These are phyloP conservation scores for Elsinoe perseae DNA, from an alignment of 2,329 filamentous ascomycete genomes.

Conservation along the genomic window DNA sequence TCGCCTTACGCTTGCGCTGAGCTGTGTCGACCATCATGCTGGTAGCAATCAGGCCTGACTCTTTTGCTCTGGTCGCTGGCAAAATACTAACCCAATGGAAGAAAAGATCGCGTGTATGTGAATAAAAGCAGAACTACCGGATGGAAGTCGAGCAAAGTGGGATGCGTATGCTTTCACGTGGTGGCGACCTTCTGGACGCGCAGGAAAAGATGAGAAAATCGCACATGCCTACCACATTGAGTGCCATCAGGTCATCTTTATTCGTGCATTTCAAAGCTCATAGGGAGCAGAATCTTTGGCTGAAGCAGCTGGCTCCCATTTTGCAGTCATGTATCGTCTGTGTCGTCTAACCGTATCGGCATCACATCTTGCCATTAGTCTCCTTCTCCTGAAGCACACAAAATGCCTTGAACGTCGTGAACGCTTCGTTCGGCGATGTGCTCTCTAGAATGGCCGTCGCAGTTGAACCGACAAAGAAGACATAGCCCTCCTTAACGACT, in stretches of 20 bases:
- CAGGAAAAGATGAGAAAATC: too few relatives aligned
- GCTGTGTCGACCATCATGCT: too few relatives aligned
- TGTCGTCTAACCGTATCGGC: background rate
- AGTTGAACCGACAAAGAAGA: slow-evolving; percentile 68
- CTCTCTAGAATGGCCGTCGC: slow-evolving; percentile 75
- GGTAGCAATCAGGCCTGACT: too few relatives aligned
- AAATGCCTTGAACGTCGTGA: slow-evolving; percentile 89
- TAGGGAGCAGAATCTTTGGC: too few relatives aligned
- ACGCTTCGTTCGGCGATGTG: slow-evolving; percentile 52
- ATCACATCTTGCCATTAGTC: slow-evolving; percentile 15
- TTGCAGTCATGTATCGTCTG: background rate
- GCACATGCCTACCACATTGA: too few relatives aligned
- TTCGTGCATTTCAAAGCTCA: too few relatives aligned
- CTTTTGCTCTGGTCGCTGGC: too few relatives aligned
- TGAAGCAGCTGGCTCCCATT: background rate
- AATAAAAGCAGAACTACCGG: background rate
- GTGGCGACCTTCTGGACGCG: too few relatives aligned
- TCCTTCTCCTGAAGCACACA: slow-evolving; percentile 63
- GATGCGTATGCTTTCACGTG: background rate
- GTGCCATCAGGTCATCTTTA: too few relatives aligned
- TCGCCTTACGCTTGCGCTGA: too few relatives aligned
- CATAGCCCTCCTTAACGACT: slow-evolving; percentile 48
- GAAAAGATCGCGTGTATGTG: background rate
- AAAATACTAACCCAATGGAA: background rate
- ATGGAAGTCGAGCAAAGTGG: background rate